A percentile compares a stretch with the other conserved stretches of the same genome.
These are phyloP conservation scores for Ceratocystis alfenasii DNA, from an alignment of 2,329 filamentous ascomycete species.

Conservation along the genomic window DNA sequence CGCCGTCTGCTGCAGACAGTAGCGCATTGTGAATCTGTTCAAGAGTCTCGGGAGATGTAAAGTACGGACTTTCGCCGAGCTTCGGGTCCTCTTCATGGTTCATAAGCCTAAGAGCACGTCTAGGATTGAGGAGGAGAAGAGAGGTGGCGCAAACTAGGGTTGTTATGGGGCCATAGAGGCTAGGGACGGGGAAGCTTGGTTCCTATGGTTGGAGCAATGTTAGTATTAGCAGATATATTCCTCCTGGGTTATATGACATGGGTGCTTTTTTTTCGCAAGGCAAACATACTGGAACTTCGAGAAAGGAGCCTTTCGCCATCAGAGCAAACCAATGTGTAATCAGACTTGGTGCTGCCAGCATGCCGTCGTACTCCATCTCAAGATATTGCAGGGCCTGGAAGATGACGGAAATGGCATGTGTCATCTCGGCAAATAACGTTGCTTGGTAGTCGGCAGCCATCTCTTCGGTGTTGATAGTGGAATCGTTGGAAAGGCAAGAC, in stretches of 20 bases:
- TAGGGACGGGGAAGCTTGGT: constrained; percentile 16
- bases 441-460: constrained; percentile 48
- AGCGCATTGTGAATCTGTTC: constrained; percentile 62
- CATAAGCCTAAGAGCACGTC: constrained; percentile 44
- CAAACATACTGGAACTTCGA: constrained; percentile 50
- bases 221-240: neutral
- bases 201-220: constrained; percentile 9
- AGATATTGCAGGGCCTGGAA: constrained; percentile 48
- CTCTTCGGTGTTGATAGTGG: constrained; percentile 39
- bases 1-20: constrained; percentile 43
- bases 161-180: constrained; percentile 33
- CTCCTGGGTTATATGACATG: neutral
- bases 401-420: constrained; percentile 61
- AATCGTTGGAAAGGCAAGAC: constrained; percentile 40
- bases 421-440: constrained; percentile 54
- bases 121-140: constrained; percentile 57
- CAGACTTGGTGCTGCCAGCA: constrained; percentile 12
- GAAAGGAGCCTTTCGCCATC: constrained; percentile 55
- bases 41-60: constrained; percentile 58
- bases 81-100: constrained; percentile 39
- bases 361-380: constrained; percentile 27
- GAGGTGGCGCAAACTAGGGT: constrained; percentile 59
- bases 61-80: constrained; percentile 40
- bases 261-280: neutral
- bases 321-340: constrained; percentile 21